Conservation (phyloP, 768 basidiomycete species). For the Hydnomerulius pinastri region DNA sequence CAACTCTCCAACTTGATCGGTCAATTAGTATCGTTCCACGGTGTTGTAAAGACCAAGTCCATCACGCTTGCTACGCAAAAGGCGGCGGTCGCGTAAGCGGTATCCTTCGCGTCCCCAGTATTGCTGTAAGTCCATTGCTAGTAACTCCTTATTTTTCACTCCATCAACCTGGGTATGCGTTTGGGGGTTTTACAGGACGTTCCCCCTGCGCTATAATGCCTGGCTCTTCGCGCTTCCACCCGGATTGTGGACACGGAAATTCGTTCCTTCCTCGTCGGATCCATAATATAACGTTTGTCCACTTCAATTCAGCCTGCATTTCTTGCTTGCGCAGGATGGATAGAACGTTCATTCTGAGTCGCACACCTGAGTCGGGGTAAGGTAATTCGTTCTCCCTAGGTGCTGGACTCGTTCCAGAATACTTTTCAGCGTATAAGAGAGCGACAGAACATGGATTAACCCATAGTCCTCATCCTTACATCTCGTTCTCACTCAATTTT, state of each 20-base stretch:
- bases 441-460: not conserved
- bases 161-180: not conserved
- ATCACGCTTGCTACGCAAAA: too few species aligned
- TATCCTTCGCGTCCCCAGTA: not conserved
- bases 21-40: too few species aligned
- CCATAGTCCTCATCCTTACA: constrained; percentile 13
- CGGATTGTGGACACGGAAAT: not conserved
- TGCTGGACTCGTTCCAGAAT: not conserved
- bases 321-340: constrained; percentile 20
- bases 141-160: not conserved
- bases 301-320: constrained; percentile 8
- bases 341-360: constrained; percentile 5
- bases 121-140: constrained; percentile 7
- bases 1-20: too few species aligned
- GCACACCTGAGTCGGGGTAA: constrained; percentile 1
- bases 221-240: constrained; percentile 11
- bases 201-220: constrained; percentile 4
- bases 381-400: not conserved
- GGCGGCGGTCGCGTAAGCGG: too few species aligned
- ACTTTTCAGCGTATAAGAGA: constrained; percentile 10
- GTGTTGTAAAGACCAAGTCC: not conserved
- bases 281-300: not conserved
- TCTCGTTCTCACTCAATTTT: constrained; percentile 22
- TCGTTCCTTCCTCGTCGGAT: not conserved
- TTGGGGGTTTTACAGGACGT: not conserved